Percentiles rank a stretch among this genome's conserved stretches.
These are phyloP conservation scores for Tolypocladium endophyticum DNA, from an alignment of 2,329 filamentous ascomycete species.

Conservation along the genomic window DNA sequence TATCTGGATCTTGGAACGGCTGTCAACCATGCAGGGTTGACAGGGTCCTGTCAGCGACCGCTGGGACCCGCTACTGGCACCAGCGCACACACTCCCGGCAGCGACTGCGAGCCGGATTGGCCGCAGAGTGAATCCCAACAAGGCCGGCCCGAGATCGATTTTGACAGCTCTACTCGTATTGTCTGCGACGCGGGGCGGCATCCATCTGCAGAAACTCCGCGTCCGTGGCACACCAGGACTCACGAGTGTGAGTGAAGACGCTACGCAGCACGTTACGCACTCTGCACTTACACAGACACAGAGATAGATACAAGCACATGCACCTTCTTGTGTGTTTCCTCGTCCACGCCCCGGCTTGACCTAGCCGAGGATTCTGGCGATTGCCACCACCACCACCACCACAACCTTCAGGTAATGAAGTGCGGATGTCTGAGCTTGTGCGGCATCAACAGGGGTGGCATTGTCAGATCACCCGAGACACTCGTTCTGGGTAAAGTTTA, in stretches of 20 bases:
- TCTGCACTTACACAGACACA: not conserved
- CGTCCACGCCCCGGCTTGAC: not conserved
- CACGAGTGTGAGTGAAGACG: not conserved
- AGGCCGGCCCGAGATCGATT: not conserved
- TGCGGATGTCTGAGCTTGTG: not conserved
- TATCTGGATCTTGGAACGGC: constrained; percentile 4
- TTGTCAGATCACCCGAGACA: constrained; percentile 5
- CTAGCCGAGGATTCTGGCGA: not conserved
- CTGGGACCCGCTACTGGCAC: not conserved
- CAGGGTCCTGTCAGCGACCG: constrained; percentile 2
- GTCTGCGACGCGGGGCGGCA: not conserved
- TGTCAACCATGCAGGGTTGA: constrained; percentile 8
- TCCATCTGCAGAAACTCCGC: not conserved
- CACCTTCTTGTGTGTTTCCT: not conserved
- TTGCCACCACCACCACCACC: not conserved
- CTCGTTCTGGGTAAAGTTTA: constrained; percentile 4
- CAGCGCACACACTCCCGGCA: not conserved
- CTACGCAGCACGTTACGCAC: not conserved
- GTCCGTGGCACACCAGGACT: not conserved
- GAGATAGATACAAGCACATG: not conserved
- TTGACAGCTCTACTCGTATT: constrained; percentile 1
- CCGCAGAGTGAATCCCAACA: not conserved
- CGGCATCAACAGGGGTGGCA: not conserved
- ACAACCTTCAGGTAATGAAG: not conserved
- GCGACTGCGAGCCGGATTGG: not conserved